Base-by-base conservation (phyloP, 768 basidiomycete species). In the Tricholoma furcatifolium region DNA sequence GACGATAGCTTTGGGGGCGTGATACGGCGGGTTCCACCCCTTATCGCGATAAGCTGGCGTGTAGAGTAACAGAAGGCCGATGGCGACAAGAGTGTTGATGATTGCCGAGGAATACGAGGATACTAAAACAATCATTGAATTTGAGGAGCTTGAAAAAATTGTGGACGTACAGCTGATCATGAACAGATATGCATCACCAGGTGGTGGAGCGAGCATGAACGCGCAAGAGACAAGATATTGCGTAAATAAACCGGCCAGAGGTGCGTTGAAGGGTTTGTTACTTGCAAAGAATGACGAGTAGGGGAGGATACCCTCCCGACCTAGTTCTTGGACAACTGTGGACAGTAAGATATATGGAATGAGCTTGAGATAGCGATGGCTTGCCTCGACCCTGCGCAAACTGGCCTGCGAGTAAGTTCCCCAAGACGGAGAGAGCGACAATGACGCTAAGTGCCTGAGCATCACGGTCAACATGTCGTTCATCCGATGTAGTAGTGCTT, bases 171-270 rank as follows among this genome's bases (percentile, higher is more conserved):
- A 63, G 60, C 81, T 86, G 51, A 87, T 74, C 59, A 84, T 74
- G 66, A 91, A 88, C 27, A 82, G 73, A 61, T 88, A 91, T 0
- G 85, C 86, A 58, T 91, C 88, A 2, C 90, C 88, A 0, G 85
- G 77, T 0, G 88, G 89, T 0, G 84, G 74, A 1, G 74, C 73
- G 6, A 82, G 59, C 43, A 86, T 70, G 51, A 87, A 71, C 10
- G 76, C 57, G 18, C 79, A 75, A 0, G 85, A 87, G 14, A 87
- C 61, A 5, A 81, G 17, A 66, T 82, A 91, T 58, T 88, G 86
- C 0, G 76, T 70, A 43, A 83, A 76, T 3, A 91, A 70, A 0
- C 85, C 87, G 0, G 80, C 72, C 1, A 85, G 64, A 0, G 90
- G 90, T 0, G 87, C 80, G 53, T 76, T 71, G 67, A 87, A 91